These are phyloP conservation scores for Asterochloris sp. DNA, from an alignment of 139 green algal genomes.

Conservation along the genomic window DNA sequence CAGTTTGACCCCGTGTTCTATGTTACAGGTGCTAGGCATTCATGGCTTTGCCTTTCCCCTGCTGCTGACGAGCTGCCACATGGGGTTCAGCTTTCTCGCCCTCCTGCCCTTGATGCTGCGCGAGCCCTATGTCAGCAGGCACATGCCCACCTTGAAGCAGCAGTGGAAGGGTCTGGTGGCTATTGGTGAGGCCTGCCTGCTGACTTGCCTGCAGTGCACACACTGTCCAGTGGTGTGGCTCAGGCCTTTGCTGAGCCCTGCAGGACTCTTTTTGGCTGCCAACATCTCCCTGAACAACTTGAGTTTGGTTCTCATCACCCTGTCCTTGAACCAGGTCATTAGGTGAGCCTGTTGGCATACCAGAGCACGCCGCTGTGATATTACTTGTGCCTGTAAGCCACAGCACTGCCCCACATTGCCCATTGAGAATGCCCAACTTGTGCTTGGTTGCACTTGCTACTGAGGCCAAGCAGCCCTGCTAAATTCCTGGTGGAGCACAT, in stretches of 20 bases:
- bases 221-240: too few relatives aligned
- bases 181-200: constrained; percentile 29
- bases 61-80: constrained; percentile 53
- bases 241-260: too few relatives aligned
- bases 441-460: too few relatives aligned
- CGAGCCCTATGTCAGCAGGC: constrained; percentile 13
- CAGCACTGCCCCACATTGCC: too few relatives aligned
- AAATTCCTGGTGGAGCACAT: too few relatives aligned
- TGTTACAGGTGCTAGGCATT: background rate
- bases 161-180: constrained; percentile 47
- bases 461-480: too few relatives aligned
- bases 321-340: constrained; percentile 64
- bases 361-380: background rate
- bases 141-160: constrained; percentile 33
- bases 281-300: constrained; percentile 67
- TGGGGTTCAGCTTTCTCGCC: constrained; percentile 45
- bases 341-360: constrained; percentile 10
- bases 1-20: too few relatives aligned
- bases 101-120: constrained; percentile 42
- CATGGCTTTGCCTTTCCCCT: constrained; percentile 59
- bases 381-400: too few relatives aligned
- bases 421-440: too few relatives aligned
- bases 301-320: constrained; percentile 42
- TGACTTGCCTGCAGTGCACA: background rate
- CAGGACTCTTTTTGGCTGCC: constrained; percentile 13